Base-by-base conservation (phyloP, 2,329 filamentous ascomycete species). In the Penicillium sp. region DNA sequence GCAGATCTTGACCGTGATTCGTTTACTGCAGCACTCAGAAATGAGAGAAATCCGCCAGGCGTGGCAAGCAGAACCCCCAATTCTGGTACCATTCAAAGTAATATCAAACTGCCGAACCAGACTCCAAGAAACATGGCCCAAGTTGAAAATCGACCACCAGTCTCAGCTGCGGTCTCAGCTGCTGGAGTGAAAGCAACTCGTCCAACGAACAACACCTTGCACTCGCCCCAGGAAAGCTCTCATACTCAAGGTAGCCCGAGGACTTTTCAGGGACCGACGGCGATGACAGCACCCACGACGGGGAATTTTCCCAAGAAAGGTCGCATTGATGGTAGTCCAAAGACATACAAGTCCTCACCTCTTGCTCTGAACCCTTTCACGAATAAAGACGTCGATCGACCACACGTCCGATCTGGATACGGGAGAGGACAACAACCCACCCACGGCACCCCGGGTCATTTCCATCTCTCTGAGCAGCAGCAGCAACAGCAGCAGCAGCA, bases 291-390 rank as follows among this genome's bases (percentile, higher is more conserved):
- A 43, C 40, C n/a, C 11, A 10, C 50, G 8, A 24, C 43, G 2
- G 37, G 43, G 14, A 49, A 34, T n/a, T 19, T 56, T 10, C 40
- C 42, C 6, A 54, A 53, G 19, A 55, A 49, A 34, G 51, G 11
- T 10, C 43, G 44, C n/a, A 26, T 44, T 18, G 59, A 64, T 9
- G 40, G 36, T 5, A 48, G 47, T 29, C 24, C 46, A 14, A 61
- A 58, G 31, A 55, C 39, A 11, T 71, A 71, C 56, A 69, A 64
- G 44, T 70, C 70, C 6, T 73, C 71, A 11, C 70, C 70, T 19
- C 62, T 73, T 24, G 61, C 70, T 8, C 60, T 60, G 36, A 63
- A 65, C 13, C 56, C 66, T 33, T 60, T 60, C 19, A 55, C 55
- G 18, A 62, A 48, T 7, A 28, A 54, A n/a, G 57, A 57, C 9